These are phyloP conservation scores for Sugiyamaella lignohabitans DNA, from an alignment of 805 yeast genomes.

Conservation along the genomic window DNA sequence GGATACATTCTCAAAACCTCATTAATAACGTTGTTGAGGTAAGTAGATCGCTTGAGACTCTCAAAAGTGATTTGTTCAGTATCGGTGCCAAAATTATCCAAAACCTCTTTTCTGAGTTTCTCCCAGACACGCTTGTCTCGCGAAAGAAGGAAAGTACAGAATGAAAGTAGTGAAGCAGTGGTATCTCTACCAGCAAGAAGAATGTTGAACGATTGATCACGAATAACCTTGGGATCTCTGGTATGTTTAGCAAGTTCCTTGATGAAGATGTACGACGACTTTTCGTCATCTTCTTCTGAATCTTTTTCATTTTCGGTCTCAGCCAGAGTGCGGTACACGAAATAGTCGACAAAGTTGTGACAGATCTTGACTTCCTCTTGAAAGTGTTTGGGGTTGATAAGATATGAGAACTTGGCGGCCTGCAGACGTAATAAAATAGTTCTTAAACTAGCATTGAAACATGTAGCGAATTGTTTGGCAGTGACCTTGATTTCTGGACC, in stretches of 20 bases:
- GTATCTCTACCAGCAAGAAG: conserved; percentile 52
- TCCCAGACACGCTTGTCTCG: conserved; percentile 31
- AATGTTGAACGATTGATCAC: conserved; percentile 47
- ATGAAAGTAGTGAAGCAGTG: conserved; percentile 46
- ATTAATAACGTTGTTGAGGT: conserved; percentile 42
- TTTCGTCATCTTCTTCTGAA: conserved; percentile 18
- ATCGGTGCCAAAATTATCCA: conserved; percentile 32
- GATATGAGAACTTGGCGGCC: conserved; percentile 20
- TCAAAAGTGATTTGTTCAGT: conserved; percentile 36
- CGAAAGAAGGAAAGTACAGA: conserved; percentile 40
- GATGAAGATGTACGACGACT: conserved; percentile 37
- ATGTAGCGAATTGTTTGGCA: conserved; percentile 10
- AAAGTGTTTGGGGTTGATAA: conserved; percentile 26
- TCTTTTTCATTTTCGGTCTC: conserved; percentile 5
- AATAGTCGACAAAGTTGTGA: conserved; percentile 35
- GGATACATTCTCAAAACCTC: conserved; percentile 48
- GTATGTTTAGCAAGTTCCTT: conserved; percentile 45
- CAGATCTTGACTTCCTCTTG: conserved; percentile 29
- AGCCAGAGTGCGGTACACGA: conserved; percentile 36
- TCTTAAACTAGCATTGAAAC: conserved; percentile 22
- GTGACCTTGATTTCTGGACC: conserved; percentile 14
- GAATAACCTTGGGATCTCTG: conserved; percentile 39
- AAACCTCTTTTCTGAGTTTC: conserved; percentile 36
- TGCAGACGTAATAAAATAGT: conserved; percentile 16
- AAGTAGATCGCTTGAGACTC: conserved; percentile 43